Evolutionary conservation across 2,329 filamentous ascomycete genomes (phyloP), one percentile per base, ranked within the genome.

Genomic region (Fusarium chuoi): DNA sequence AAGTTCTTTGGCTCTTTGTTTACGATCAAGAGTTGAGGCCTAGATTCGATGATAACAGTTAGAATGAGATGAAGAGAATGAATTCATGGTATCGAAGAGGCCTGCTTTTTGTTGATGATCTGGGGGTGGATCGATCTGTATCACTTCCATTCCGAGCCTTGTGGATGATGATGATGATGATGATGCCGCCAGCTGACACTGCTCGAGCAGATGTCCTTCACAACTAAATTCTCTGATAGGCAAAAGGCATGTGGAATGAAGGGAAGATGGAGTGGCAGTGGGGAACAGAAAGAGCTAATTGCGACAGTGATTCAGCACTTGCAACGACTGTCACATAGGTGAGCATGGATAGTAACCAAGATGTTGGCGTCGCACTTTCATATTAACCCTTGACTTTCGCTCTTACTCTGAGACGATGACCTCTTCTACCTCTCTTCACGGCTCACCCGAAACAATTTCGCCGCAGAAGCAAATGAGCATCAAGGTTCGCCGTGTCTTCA

Each of bases 61-160:
- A 76, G 73, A 67, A 33, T 13, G 42, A 39, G 13, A 36, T n/a
- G 26, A 22, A 46, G 39, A 22, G 30, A 57, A 59, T 46, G 18
- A 11, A 8, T 30, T 46, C 33, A 36, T 28, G 13, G 22, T 14
- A 30, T n/a, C 4, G 20, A n/a, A 39, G 14, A 33, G 41, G n/a
- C 28, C 39, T 36, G 55, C 9, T 18, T 46, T 36, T 58, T 36
- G 41, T 26, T 45, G 46, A 12, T 35, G 41, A 18, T 58, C 30
- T 48, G 41, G 41, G 18, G 30, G 55, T 26, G 30, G 33, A 22
- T 28, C 24, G 20, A 30, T 24, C 26, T 33, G 39, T 30, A 49
- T 30, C 39, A 51, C n/a, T n/a, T 65, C 35, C 64, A 67, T 68
- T 11, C 39, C 55, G 41, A 46, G 36, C 14, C 36, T 18, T 39